A percentile compares a stretch with the other conserved stretches of the same genome.
These are phyloP conservation scores for Metschnikowia matae DNA, from an alignment of 805 yeast genomes.

Conservation along the genomic window DNA sequence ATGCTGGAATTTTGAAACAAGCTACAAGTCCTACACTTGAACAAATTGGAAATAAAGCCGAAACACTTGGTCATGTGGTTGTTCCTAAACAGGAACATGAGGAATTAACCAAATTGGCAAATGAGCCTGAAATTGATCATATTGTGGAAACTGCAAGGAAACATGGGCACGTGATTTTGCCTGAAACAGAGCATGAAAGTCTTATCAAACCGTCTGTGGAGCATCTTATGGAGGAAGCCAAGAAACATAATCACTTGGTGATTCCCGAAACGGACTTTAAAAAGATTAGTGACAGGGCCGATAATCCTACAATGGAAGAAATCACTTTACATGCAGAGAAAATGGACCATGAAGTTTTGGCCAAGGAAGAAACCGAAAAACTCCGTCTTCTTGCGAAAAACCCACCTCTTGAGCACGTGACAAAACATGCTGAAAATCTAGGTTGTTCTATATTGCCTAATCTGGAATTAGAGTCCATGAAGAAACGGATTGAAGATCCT, in stretches of 20 bases:
- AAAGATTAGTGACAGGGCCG: slow-evolving; percentile 1
- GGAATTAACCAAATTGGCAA: slow-evolving; percentile 13
- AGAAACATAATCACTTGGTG: slow-evolving; percentile 13
- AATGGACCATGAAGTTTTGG: slow-evolving; percentile 5
- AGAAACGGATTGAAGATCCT: slow-evolving; percentile 9
- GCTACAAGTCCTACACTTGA: slow-evolving; percentile 18
- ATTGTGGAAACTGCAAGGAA: slow-evolving; percentile 6
- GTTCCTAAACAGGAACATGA: slow-evolving; percentile 14
- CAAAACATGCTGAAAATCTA: slow-evolving; percentile 1
- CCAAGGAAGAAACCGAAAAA: background rate
- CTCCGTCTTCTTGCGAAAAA: slow-evolving; percentile 1
- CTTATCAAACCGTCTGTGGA: slow-evolving; percentile 13
- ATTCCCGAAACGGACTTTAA: slow-evolving; percentile 13
- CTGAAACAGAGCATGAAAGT: slow-evolving; percentile 3
- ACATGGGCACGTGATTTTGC: slow-evolving; percentile 2
- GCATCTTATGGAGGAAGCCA: slow-evolving; percentile 16
- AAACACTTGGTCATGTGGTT: slow-evolving; percentile 14
- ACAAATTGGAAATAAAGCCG: slow-evolving; percentile 15
- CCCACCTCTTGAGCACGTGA: slow-evolving; percentile 13
- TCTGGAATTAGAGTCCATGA: slow-evolving; percentile 5
- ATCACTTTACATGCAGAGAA: slow-evolving; percentile 14
- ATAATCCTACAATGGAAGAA: slow-evolving; percentile 19
- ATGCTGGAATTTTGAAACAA: slow-evolving; percentile 7
- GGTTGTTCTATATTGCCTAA: slow-evolving; percentile 3
- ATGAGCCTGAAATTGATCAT: slow-evolving; percentile 17